Evolutionary conservation across 768 basidiomycete species (phyloP).

Genomic region (Mycena rebaudengoi): DNA sequence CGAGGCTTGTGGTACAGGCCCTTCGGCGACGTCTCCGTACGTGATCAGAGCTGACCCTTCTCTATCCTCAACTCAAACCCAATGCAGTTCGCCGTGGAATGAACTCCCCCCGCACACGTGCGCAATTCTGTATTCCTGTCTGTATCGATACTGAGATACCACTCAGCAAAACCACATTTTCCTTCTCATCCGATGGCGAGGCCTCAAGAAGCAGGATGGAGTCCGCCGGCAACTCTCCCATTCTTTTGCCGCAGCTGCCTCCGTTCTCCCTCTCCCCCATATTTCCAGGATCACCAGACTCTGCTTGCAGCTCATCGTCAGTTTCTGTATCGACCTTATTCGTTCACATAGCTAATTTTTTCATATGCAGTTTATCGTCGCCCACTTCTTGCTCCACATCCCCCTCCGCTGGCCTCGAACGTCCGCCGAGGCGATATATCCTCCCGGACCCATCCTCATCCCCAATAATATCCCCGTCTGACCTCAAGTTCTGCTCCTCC

Average conservation of each 20-base stretch:
- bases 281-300: background rate
- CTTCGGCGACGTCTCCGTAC: slow-evolving; percentile 3
- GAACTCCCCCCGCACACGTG: background rate
- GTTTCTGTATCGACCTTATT: background rate
- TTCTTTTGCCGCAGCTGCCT: slow-evolving; percentile 7
- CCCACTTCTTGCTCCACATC: background rate
- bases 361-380: background rate
- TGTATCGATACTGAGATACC: background rate
- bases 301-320: slow-evolving; percentile 5
- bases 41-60: background rate
- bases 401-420: background rate
- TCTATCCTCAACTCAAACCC: background rate
- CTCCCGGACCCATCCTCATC: background rate
- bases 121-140: background rate
- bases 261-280: background rate
- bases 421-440: slow-evolving; percentile 11
- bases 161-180: background rate
- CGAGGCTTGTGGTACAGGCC: background rate
- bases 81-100: slow-evolving; percentile 4
- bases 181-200: background rate
- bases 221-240: background rate
- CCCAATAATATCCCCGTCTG: slow-evolving; percentile 1
- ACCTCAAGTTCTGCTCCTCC: background rate
- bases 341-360: accelerated
- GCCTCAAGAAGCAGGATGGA: too few species aligned